Conservation (phyloP, 768 basidiomycete genomes). For the Roridomyces roridus region DNA sequence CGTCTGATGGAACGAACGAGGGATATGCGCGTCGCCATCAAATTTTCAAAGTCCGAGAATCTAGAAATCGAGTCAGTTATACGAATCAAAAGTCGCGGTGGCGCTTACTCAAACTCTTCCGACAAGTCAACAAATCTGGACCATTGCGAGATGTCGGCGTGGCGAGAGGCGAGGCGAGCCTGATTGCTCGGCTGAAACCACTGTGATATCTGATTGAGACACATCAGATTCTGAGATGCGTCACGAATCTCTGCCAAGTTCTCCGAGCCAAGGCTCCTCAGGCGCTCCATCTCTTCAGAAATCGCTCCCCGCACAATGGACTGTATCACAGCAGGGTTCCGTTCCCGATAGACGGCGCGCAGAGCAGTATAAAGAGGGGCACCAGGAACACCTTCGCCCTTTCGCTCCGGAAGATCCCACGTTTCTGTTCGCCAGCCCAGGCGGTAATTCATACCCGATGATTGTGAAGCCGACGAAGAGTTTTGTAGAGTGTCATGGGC, state of each 20-base stretch:
- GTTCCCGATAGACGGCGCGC: slow-evolving; percentile 81
- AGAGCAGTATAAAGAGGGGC: slow-evolving; percentile 79
- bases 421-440: slow-evolving; percentile 94
- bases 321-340: slow-evolving; percentile 58
- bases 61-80: slow-evolving; percentile 47
- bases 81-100: neutral
- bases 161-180: slow-evolving; percentile 37
- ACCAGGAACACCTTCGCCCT: slow-evolving; percentile 50
- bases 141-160: slow-evolving; percentile 43
- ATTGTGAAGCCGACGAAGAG: slow-evolving; percentile 36
- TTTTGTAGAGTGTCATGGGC: slow-evolving; percentile 72
- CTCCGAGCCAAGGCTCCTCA: slow-evolving; percentile 76
- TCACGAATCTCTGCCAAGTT: slow-evolving; percentile 78
- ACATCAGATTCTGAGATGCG: slow-evolving; percentile 76
- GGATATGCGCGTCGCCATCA: slow-evolving; percentile 83
- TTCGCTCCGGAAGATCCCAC: slow-evolving; percentile 88
- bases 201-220: slow-evolving; percentile 73
- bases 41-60: slow-evolving; percentile 75
- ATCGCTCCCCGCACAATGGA: slow-evolving; percentile 56
- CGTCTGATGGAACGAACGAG: slow-evolving; percentile 75
- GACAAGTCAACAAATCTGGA: slow-evolving; percentile 53
- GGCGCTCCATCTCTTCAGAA: slow-evolving; percentile 63
- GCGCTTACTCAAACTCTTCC: slow-evolving; percentile 69
- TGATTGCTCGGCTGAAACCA: slow-evolving; percentile 58
- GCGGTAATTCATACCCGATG: slow-evolving; percentile 68